These are phyloP conservation scores for Ambrosia hybrid DNA, from an alignment of 140 eudicot genomes.

Conservation along the genomic window DNA sequence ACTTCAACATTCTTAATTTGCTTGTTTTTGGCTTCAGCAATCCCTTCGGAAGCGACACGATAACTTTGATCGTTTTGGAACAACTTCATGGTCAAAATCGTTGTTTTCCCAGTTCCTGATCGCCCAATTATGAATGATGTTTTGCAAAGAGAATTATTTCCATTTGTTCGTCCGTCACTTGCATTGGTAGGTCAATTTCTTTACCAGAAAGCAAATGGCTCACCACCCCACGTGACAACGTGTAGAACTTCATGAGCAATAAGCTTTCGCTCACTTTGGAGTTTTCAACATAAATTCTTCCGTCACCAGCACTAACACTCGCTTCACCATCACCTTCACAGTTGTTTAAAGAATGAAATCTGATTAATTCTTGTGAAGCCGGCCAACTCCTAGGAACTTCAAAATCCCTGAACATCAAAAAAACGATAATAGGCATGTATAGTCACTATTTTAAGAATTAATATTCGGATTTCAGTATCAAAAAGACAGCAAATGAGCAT, in stretches of 20 bases:
- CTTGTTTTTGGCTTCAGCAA: conserved; percentile 20
- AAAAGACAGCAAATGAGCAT: conserved; percentile 21
- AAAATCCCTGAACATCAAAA: conserved; percentile 40
- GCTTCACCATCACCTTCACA: conserved; percentile 19
- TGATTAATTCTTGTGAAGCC: conserved; percentile 32
- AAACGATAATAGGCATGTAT: not conserved
- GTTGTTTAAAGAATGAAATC: conserved; percentile 31
- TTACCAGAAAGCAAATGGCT: conserved; percentile 60
- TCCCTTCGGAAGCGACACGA: conserved; percentile 45
- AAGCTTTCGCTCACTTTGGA: conserved; percentile 76
- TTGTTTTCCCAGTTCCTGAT: conserved; percentile 89
- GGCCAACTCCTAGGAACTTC: conserved; percentile 76
- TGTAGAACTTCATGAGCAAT: conserved; percentile 72
- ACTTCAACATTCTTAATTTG: not conserved
- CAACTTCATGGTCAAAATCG: conserved; percentile 73
- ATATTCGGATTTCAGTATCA: not conserved
- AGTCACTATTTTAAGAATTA: not conserved
- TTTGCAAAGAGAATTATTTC: conserved; percentile 45
- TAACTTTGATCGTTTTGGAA: conserved; percentile 50
- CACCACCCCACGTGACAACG: conserved; percentile 57
- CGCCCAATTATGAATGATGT: conserved; percentile 74
- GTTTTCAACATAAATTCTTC: conserved; percentile 57
- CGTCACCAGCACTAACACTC: conserved; percentile 23
- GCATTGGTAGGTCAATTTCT: conserved; percentile 64
- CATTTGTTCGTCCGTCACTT: conserved; percentile 70